Base-by-base conservation (phyloP, 768 basidiomycete species). In the Kondoa malvinella region DNA sequence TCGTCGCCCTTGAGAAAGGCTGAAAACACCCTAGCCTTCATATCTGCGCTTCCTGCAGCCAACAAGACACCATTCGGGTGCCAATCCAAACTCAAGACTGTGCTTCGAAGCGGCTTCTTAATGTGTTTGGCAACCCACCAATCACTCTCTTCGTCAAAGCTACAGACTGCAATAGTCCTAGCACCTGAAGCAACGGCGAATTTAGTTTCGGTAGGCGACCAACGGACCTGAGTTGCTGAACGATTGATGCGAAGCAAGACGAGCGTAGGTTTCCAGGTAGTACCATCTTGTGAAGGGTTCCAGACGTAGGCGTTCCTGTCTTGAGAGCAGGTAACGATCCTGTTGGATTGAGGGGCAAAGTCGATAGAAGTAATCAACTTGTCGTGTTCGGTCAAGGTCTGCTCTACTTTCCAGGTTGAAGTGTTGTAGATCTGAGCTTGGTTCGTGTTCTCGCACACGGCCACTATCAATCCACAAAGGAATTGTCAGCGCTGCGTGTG, bases 291-390 rank as follows among this genome's bases (percentile, higher is more conserved):
- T 8, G 83, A 83, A 75, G 87, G 85, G 66, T 89, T 86, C 95
- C 95, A 99, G 33, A 99, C 95, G 75, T 99, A 99, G 40, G 95
- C 94, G 76, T 99, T 99, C 66, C 95, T 82, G 76, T 99, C 95
- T 77, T 99, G 94, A n/a, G 92, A 94, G 73, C 91, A 89, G 15
- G 95, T 97, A 29, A 99, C 94, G 78, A 99, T 94, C 58, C 89
- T 87, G 79, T 97, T 96, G 60, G 95, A 91, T 72, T 84, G 83
- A 21, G 92, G 92, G 15, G 92, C 95, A 95, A 95, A 99, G 77
- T 96, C 92, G 77, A 99, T 95, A 67, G 91, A 92, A 1, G 94
- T 97, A 79, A 99, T 87, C 68, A 86, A 79, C 79, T 97, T 97
- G 81, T 99, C 95, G 79, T 99, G 95, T 92, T 97, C 76, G 32